Conservation (phyloP, 169 alveolate species). For the Plasmodium vinckei region DNA sequence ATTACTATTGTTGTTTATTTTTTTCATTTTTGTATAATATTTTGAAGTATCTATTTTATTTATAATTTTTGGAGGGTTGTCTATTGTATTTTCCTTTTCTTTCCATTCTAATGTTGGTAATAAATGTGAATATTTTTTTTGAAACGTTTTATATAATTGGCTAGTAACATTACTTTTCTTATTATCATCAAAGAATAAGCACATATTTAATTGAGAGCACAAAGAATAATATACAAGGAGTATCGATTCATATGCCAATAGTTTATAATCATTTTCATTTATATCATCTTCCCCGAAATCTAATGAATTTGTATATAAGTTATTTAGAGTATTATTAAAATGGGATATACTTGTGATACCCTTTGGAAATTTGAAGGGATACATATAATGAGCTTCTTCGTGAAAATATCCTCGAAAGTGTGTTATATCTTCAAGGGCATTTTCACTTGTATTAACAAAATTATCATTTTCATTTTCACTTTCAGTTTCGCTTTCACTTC, state of each 20-base stretch:
- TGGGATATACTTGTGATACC: constrained; percentile 38
- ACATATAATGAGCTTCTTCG: constrained; percentile 71
- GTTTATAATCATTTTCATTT: constrained; percentile 33
- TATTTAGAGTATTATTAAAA: not conserved
- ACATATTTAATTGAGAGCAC: constrained; percentile 45
- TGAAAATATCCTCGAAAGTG: constrained; percentile 35
- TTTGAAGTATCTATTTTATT: not conserved
- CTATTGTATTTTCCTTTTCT: not conserved
- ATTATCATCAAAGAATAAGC: constrained; percentile 35
- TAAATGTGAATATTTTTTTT: constrained; percentile 3
- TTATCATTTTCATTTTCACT: constrained; percentile 12
- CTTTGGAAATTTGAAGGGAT: constrained; percentile 51
- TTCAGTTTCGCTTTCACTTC: not conserved
- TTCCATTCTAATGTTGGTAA: not conserved
- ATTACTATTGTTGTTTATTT: not conserved
- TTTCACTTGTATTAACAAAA: not conserved
- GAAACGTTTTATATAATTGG: constrained; percentile 11
- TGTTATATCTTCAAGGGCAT: too few relatives aligned
- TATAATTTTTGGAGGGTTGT: not conserved
- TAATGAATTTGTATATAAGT: not conserved
- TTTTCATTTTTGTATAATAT: not conserved
- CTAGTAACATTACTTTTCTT: constrained; percentile 14
- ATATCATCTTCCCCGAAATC: constrained; percentile 52
- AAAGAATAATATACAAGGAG: constrained; percentile 62
- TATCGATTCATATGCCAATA: constrained; percentile 67